Evolutionary conservation across 768 basidiomycete genomes (phyloP), one percentile per base, ranked within the genome.

Genomic region (Kwoniella bestiolae): DNA sequence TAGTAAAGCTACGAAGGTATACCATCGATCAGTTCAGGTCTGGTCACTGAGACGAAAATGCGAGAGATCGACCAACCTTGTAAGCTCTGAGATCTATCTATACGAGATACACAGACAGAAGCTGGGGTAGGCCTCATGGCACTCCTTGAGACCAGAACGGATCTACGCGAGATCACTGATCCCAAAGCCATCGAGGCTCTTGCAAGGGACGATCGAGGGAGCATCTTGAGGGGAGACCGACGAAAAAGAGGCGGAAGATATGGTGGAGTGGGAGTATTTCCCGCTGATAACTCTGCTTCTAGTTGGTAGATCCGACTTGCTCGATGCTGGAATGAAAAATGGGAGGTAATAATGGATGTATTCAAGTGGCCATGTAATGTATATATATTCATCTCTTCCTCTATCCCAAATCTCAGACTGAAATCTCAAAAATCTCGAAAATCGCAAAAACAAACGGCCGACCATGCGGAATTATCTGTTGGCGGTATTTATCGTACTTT

Each of bases 171-270:
- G 12, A 58, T 25, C 31, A 61, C 38, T 25, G 49, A 45, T 8
- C 51, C 52, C 2, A 61, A 26, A 21, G 53, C 47, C 45, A 62
- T 25, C n/a, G 66, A 67, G 26, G 66, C 38, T 31, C 60, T 28
- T 1, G 53, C 60, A 21, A 67, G 60, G 31, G 66, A 55, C 23
- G 60, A 67, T 67, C 60, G 66, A 25, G 66, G 55, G 12, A 67
- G 49, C 66, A 67, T 67, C 9, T 7, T 53, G 66, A 57, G n/a
- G n/a, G 31, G 25, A 3, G 31, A 34, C 38, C 38, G 38, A 16
- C 38, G 18, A 41, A 14, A 8, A 14, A 16, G 3, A 41, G 38
- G 18, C 38, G 11, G 5, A 2, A 8, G n/a, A n/a, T n/a, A n/a
- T n/a, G n/a, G n/a, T n/a, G n/a, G n/a, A n/a, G n/a, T n/a, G n/a